phyloP scores from a whole-genome alignment of 2,329 filamentous ascomycete species.

The Dactylonectria macrodidyma region DNA sequence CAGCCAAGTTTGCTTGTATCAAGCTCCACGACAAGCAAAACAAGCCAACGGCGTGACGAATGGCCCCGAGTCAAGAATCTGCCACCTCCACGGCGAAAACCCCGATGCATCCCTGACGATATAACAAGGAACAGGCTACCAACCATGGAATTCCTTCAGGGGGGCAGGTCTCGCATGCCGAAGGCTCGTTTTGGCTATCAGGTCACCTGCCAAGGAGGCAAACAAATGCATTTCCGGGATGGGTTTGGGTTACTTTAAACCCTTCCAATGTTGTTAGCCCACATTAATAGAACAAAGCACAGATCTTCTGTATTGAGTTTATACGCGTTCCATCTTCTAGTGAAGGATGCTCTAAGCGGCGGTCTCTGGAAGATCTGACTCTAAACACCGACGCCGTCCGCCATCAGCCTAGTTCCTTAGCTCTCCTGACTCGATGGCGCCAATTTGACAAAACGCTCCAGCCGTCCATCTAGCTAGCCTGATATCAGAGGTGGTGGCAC shows the following conservation, averaged over 20 bases:
- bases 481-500: not conserved
- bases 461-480: not conserved
- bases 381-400: not conserved
- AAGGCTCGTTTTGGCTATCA: not conserved
- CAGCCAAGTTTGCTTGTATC: not conserved
- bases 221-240: not conserved
- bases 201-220: not conserved
- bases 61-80: not conserved
- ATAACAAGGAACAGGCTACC: constrained; percentile 13
- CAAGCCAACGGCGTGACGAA: not conserved
- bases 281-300: not conserved
- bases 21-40: constrained; percentile 3
- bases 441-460: constrained; percentile 1
- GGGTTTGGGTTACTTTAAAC: not conserved
- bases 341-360: not conserved
- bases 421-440: constrained; percentile 4
- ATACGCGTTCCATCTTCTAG: not conserved
- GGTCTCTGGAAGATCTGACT: not conserved
- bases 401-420: not conserved
- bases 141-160: not conserved
- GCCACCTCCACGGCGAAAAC: not conserved
- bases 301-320: not conserved
- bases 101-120: not conserved
- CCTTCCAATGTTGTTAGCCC: not conserved
- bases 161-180: constrained; percentile 11